Percentiles rank a stretch among this genome's conserved stretches.
phyloP scores from a whole-genome alignment of 139 green algal genomes.

The Tetraselmis striata region DNA sequence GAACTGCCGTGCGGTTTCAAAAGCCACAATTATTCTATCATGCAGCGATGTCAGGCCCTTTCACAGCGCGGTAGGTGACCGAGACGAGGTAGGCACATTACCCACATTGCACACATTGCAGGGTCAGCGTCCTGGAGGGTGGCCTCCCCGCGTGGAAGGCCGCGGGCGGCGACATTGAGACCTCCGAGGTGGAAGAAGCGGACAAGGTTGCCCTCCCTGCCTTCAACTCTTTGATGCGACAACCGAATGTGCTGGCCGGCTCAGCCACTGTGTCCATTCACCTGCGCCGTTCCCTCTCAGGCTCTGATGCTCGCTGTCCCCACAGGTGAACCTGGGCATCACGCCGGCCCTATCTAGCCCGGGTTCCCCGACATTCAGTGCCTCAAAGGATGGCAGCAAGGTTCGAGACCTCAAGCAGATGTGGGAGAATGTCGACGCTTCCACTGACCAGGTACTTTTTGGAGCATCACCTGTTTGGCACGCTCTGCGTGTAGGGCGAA shows the following conservation, averaged over 20 bases:
- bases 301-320: too few species aligned
- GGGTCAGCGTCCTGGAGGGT: conserved; percentile 83
- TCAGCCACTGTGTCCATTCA: too few species aligned
- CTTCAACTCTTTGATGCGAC: neutral
- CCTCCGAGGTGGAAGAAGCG: conserved; percentile 25
- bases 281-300: too few species aligned
- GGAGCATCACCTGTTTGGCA: too few species aligned
- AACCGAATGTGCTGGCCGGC: conserved; percentile 38
- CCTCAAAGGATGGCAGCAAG: neutral
- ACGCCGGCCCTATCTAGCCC: neutral
- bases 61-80: too few species aligned
- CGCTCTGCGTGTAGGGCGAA: too few species aligned
- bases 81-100: too few species aligned
- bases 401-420: neutral
- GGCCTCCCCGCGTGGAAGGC: conserved; percentile 75
- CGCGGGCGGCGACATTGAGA: conserved; percentile 35
- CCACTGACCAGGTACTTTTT: neutral
- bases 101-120: too few species aligned
- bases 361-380: neutral
- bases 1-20: too few species aligned
- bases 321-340: neutral
- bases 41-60: too few species aligned
- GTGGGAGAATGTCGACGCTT: neutral
- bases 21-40: too few species aligned
- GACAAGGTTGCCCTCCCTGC: neutral